A percentile compares a stretch with the other conserved stretches of the same genome.
Conservation (phyloP, 371 early-diverging fungal genomes). For the Mortierella sp. region DNA sequence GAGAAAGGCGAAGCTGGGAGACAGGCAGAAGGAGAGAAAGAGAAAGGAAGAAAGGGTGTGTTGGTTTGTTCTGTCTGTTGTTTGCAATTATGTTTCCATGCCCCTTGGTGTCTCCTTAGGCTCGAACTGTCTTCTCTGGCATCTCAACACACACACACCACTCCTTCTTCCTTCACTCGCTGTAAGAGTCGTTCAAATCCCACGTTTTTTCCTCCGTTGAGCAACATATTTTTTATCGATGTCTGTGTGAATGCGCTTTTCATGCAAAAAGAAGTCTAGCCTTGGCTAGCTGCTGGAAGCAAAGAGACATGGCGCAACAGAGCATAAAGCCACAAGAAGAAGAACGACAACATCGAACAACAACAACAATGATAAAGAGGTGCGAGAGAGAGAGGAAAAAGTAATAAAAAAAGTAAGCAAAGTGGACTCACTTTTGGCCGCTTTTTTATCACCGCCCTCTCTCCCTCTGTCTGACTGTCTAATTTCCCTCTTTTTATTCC, state of each 20-base stretch:
- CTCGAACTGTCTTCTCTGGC: background rate
- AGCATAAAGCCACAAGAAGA: background rate
- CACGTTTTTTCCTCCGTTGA: slow-evolving; percentile 8
- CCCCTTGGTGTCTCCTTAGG: slow-evolving; percentile 1
- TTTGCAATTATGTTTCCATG: slow-evolving; percentile 1
- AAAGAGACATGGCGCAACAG: background rate
- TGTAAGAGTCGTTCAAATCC: background rate
- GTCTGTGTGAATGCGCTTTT: background rate
- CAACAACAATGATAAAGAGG: background rate
- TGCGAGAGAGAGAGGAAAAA: background rate
- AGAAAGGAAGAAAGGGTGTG: background rate
- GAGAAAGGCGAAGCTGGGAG: background rate
- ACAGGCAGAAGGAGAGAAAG: background rate
- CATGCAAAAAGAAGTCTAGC: slow-evolving; percentile 13
- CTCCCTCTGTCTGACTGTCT: background rate
- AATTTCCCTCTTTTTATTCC: background rate
- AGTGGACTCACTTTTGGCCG: background rate
- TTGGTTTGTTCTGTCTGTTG: background rate
- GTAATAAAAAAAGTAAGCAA: background rate
- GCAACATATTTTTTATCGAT: background rate
- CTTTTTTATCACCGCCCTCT: background rate
- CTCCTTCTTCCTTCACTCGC: background rate
- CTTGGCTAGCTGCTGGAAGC: background rate
- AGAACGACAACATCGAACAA: background rate
- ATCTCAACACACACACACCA: too few species aligned